These are phyloP conservation scores for Colletotrichum sp. DNA, from an alignment of 2,329 filamentous ascomycete species.

Conservation along the genomic window DNA sequence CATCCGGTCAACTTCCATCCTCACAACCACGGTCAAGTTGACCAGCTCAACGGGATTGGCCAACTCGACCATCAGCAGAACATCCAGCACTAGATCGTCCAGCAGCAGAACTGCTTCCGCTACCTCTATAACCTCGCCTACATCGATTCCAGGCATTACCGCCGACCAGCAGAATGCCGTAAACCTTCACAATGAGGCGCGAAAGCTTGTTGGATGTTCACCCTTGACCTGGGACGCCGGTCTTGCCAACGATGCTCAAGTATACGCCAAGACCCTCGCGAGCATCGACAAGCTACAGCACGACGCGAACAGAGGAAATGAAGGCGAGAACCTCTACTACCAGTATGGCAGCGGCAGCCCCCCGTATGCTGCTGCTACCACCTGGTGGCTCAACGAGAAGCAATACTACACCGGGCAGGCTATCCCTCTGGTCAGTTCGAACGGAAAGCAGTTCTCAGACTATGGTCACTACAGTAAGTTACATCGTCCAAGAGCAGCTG, in stretches of 20 bases:
- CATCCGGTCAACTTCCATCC: neutral
- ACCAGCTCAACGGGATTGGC: neutral
- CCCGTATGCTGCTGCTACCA: neutral
- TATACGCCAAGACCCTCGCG: neutral
- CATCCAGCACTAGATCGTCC: neutral
- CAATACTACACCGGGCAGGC: neutral
- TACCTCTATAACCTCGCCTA: neutral
- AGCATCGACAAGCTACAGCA: neutral
- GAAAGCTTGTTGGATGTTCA: neutral
- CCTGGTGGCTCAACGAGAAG: conserved; percentile 1
- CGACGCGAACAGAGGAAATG: neutral
- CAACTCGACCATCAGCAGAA: neutral
- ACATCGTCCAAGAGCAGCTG: fast-evolving
- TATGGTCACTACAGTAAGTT: conserved; percentile 32
- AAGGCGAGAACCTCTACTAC: conserved; percentile 4
- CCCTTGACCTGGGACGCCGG: neutral
- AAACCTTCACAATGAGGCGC: neutral
- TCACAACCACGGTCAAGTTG: neutral
- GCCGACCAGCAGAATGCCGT: neutral
- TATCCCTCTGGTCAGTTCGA: neutral
- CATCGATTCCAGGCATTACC: neutral
- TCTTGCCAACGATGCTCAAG: neutral
- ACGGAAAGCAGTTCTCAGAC: neutral
- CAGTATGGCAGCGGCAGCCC: neutral
- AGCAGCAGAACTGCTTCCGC: neutral